Conservation (phyloP, 805 yeast genomes). For the Komagataella populi region DNA sequence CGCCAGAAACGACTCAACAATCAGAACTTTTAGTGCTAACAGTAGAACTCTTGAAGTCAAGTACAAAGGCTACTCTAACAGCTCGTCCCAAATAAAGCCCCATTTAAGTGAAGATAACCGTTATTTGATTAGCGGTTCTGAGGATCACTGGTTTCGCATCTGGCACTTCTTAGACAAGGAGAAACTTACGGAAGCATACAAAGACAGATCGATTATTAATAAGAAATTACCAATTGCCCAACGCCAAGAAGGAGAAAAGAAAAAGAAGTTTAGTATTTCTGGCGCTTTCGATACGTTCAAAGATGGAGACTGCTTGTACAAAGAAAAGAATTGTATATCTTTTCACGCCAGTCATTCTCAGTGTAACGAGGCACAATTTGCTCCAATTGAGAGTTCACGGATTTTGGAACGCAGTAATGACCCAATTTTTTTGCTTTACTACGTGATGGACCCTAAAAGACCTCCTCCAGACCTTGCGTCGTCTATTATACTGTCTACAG, state of each 20-base stretch:
- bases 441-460: constrained; percentile 6
- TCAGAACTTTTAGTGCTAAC: constrained; percentile 49
- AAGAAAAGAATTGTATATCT: constrained; percentile 48
- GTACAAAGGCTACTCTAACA: constrained; percentile 63
- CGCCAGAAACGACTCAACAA: constrained; percentile 72
- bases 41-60: constrained; percentile 45
- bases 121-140: constrained; percentile 67
- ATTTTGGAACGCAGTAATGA: constrained; percentile 65
- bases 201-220: constrained; percentile 3
- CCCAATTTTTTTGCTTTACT: constrained; percentile 51
- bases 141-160: constrained; percentile 75
- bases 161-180: constrained; percentile 42
- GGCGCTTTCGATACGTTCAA: constrained; percentile 9
- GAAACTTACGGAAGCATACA: background rate
- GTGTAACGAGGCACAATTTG: constrained; percentile 67
- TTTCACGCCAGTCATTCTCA: constrained; percentile 68
- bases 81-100: constrained; percentile 62
- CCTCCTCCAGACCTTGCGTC: constrained; percentile 10
- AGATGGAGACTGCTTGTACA: constrained; percentile 23
- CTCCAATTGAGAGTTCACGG: constrained; percentile 56
- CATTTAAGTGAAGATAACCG: constrained; percentile 39
- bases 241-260: background rate
- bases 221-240: constrained; percentile 8
- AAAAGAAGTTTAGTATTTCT: background rate
- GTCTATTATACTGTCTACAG: constrained; percentile 61